Base-by-base conservation (phyloP, 2,329 filamentous ascomycete species). In the Arthrobotrys entomopaga region DNA sequence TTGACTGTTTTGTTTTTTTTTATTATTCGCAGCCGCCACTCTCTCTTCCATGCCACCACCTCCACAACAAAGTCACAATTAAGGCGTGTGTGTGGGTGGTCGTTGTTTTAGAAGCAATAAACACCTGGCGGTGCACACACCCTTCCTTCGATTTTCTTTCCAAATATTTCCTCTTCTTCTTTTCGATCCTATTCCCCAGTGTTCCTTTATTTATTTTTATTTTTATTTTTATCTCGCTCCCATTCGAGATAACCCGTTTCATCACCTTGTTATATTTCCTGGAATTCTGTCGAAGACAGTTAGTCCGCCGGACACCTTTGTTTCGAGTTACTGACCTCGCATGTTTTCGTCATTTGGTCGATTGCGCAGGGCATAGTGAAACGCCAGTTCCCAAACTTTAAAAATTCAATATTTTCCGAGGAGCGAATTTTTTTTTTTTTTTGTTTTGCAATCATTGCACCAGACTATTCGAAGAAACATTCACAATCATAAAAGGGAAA, bases 321-420 rank as follows among this genome's bases (percentile, higher is more conserved):
- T 74, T 74, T 67, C 63, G 70, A 63, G 57, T 63, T 74, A 66
- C 70, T 74, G 34, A 74, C 63, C 57, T 67, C 63, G 48, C 63
- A 74, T 63, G 70, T 66, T 74, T 74, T 74, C 70, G 70, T 74
- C 70, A 74, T 74, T 59, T 53, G 61, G 56, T 74, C 52, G 63
- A 67, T 67, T 66, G 63, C 63, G 63, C 70, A 43, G 58, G 70
- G 58, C 63, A 74, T 67, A 74, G 70, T 74, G 70, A 74, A 74
- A 74, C 70, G 63, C 63, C 52, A 20, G 49, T 61, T 67, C 58
- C 46, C 59, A 59, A 70, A 74, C 57, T 26, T 54, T 67, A 57
- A 67, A 73, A 74, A 66, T 43, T 53, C 50, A 59, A 64, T 74
- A 67, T 67, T 74, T 65, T 63, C 63, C 70, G 63, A 67, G 29